Evolutionary conservation across 1,284 basidiomycete genomes (phyloP), one percentile per base, ranked within the genome.

Genomic region (Limonomyces culmigenus): DNA sequence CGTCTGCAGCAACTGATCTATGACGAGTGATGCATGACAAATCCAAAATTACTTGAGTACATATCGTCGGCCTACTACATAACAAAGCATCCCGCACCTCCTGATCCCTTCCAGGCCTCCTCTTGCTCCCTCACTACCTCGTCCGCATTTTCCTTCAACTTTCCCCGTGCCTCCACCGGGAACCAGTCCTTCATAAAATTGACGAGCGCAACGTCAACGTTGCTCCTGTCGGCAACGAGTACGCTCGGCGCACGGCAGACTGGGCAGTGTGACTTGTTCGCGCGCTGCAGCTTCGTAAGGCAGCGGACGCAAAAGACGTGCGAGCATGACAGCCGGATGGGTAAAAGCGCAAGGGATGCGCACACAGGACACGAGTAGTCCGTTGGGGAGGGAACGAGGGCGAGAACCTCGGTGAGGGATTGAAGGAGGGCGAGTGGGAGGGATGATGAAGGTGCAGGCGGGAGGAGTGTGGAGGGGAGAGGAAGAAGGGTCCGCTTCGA

Each of bases 131-230:
- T 56, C 0, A 70, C 65, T 0, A 79, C 73, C 49, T 95, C 91
- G 32, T 58, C 62, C 50, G 86, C 76, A 51, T 92, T 92, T 47
- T 74, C 67, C 41, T 66, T 67, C 32, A 77, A 60, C 54, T 96
- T 95, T 47, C 67, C 67, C 44, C 65, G 70, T 13, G 88, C 67
- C 53, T 96, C 92, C 6, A 72, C 52, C 0, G 92, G 89, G 55
- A 97, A 96, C 88, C 89, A 96, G 41, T 83, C 76, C 43, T 80
- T 69, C 74, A 96, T 85, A 47, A 89, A 92, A 45, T 81, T 78
- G 36, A 85, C 62, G 32, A 87, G 55, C 1, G 74, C 83, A 62
- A 69, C 74, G 48, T 92, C 87, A 29, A 92, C 67, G 46, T 91
- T 21, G 38, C 16, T 62, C 49, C 74, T 63, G 51, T 87, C 69